phyloP scores from a whole-genome alignment of 345 rosid genomes.

The Hibiscus tridactylites region DNA sequence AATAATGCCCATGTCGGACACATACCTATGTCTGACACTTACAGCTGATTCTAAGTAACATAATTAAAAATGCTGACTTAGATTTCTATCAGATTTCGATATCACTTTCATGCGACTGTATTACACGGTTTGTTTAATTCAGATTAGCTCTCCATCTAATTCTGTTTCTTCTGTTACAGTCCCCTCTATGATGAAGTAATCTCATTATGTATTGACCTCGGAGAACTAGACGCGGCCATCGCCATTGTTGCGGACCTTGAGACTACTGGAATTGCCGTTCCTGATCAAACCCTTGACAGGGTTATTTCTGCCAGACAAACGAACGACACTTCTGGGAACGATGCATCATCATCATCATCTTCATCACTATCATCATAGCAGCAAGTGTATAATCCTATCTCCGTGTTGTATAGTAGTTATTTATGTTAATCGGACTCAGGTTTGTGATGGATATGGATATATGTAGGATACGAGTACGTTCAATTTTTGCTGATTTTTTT shows the following conservation, averaged over 20 bases:
- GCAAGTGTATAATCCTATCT: conserved; percentile 6
- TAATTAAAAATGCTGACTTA: neutral
- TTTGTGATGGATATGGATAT: neutral
- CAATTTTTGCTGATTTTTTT: neutral
- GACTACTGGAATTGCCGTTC: conserved; percentile 56
- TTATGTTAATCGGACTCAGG: neutral
- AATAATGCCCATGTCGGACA: too few relatives aligned
- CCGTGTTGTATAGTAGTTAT: neutral
- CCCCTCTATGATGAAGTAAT: conserved; percentile 83
- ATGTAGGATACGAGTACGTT: neutral
- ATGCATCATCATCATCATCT: conserved; percentile 12
- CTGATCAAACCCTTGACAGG: conserved; percentile 60
- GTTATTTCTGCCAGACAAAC: conserved; percentile 70
- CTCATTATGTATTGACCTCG: conserved; percentile 66
- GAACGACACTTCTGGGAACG: conserved; percentile 20
- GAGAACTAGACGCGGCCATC: conserved; percentile 83
- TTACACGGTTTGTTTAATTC: neutral
- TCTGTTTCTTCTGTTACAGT: conserved; percentile 29
- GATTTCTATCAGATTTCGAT: neutral
- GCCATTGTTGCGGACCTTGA: conserved; percentile 91
- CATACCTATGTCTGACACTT: neutral
- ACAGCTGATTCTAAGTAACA: neutral
- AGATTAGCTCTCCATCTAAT: conserved; percentile 1
- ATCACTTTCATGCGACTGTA: neutral
- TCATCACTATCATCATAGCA: neutral